Conservation (phyloP, 495 filamentous ascomycete species). For the Cairneyella variabilis region DNA sequence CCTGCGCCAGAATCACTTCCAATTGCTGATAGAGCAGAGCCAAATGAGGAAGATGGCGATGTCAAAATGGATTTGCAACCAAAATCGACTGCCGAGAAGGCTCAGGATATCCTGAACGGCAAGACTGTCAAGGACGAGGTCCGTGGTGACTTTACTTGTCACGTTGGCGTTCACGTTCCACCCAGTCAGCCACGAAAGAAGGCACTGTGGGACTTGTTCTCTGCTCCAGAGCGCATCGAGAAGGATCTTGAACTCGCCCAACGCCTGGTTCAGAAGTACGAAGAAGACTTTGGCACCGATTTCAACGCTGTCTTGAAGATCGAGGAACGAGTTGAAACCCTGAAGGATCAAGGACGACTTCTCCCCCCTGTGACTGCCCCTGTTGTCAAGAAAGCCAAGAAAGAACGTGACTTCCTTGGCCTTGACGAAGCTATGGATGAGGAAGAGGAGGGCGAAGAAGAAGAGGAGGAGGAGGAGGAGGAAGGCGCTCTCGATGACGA, state of each 20-base stretch:
- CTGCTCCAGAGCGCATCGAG: slow-evolving; percentile 80
- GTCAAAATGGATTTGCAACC: slow-evolving; percentile 48
- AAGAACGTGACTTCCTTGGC: slow-evolving; percentile 49
- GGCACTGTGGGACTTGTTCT: slow-evolving; percentile 94
- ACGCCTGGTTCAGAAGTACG: slow-evolving; percentile 72
- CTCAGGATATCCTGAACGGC: slow-evolving; percentile 87
- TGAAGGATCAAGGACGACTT: slow-evolving; percentile 68
- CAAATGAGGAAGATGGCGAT: slow-evolving; percentile 50
- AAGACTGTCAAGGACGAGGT: slow-evolving; percentile 93
- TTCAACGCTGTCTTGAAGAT: slow-evolving; percentile 73
- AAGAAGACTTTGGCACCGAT: slow-evolving; percentile 69
- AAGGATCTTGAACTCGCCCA: slow-evolving; percentile 77
- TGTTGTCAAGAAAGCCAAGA: slow-evolving; percentile 56
- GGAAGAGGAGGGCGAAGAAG: slow-evolving; percentile 61
- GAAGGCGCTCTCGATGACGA: slow-evolving; percentile 74
- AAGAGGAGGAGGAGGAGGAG: slow-evolving; percentile 69
- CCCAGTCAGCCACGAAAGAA: slow-evolving; percentile 87
- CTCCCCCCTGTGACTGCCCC: slow-evolving; percentile 61
- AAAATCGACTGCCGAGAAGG: slow-evolving; percentile 68
- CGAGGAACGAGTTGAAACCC: slow-evolving; percentile 78
- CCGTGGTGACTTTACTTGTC: slow-evolving; percentile 92
- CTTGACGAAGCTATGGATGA: slow-evolving; percentile 68
- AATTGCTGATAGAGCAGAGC: slow-evolving; percentile 41
- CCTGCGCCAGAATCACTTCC: slow-evolving; percentile 60
- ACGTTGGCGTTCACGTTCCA: slow-evolving; percentile 92